phyloP scores from a whole-genome alignment of 768 basidiomycete species.

The Rhizopogon roseolus region DNA sequence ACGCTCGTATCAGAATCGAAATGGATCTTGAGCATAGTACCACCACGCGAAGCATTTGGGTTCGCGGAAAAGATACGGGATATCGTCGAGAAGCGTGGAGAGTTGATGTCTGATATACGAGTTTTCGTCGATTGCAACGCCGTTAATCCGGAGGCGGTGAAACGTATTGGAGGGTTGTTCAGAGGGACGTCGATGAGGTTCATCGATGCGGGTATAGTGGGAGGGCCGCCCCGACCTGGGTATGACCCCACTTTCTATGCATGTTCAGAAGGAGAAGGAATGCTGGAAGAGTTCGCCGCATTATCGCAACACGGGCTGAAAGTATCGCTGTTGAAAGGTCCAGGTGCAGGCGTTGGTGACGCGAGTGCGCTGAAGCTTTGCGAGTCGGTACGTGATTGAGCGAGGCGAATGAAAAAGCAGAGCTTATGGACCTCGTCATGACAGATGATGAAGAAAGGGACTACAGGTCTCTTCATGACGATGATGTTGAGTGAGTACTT shows the following conservation, averaged over 20 bases:
- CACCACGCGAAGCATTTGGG: constrained; percentile 41
- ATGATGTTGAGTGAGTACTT: constrained; percentile 42
- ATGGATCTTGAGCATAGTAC: constrained; percentile 49
- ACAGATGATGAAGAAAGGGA: constrained; percentile 50
- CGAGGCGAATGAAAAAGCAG: too few relatives aligned
- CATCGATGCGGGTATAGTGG: constrained; percentile 52
- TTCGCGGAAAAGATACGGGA: constrained; percentile 29
- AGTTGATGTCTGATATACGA: constrained; percentile 6
- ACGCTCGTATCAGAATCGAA: constrained; percentile 28
- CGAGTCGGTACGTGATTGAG: constrained; percentile 40
- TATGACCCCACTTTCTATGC: constrained; percentile 51
- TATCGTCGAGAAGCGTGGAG: background rate
- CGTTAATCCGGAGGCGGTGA: constrained; percentile 44
- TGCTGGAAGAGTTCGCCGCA: constrained; percentile 32
- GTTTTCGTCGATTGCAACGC: constrained; percentile 54
- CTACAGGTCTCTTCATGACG: constrained; percentile 43
- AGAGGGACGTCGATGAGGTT: constrained; percentile 29
- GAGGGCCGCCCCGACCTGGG: constrained; percentile 42
- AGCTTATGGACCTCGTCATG: background rate
- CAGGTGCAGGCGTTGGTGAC: constrained; percentile 45
- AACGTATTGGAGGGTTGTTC: constrained; percentile 41
- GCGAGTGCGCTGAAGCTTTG: constrained; percentile 58
- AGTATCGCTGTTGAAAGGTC: constrained; percentile 36
- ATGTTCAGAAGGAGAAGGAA: constrained; percentile 29
- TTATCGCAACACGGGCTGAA: constrained; percentile 37